Percentiles rank a stretch among this genome's conserved stretches.
These are phyloP conservation scores for Rosa persica DNA, from an alignment of 306 rosid genomes.

Conservation along the genomic window DNA sequence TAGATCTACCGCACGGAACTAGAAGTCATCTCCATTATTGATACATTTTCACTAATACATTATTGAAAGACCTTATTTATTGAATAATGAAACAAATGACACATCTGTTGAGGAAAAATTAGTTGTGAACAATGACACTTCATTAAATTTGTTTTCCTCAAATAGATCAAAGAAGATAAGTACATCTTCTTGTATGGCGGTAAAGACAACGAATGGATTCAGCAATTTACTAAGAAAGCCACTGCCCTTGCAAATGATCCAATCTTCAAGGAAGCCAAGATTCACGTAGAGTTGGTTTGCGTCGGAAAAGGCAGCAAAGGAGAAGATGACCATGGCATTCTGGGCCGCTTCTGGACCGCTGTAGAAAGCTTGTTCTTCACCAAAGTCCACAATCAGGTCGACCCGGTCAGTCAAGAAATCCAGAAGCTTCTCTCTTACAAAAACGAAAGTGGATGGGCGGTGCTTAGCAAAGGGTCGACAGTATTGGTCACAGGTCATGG, in stretches of 20 bases:
- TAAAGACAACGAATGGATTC: slow-evolving; percentile 48
- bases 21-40: too few species aligned
- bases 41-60: too few species aligned
- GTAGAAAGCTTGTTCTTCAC: slow-evolving; percentile 43
- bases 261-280: slow-evolving; percentile 38
- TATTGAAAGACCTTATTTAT: too few species aligned
- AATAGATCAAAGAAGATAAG: slow-evolving; percentile 49
- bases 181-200: slow-evolving; percentile 67
- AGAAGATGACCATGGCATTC: slow-evolving; percentile 28
- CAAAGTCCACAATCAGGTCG: slow-evolving; percentile 19
- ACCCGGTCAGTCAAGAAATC: slow-evolving; percentile 33
- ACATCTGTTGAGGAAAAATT: too few species aligned
- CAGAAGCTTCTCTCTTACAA: slow-evolving; percentile 52
- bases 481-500: slow-evolving; percentile 43
- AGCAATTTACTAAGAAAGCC: slow-evolving; percentile 48
- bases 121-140: too few species aligned
- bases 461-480: slow-evolving; percentile 35
- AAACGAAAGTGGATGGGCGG: slow-evolving; percentile 53
- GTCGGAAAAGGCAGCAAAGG: slow-evolving; percentile 32
- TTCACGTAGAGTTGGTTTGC: slow-evolving; percentile 30
- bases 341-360: slow-evolving; percentile 45
- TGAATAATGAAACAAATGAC: too few species aligned
- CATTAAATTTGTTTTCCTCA: too few species aligned
- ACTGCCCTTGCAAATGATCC: slow-evolving; percentile 38
- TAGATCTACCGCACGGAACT: too few species aligned